Percentiles rank a stretch among this genome's conserved stretches.
These are phyloP conservation scores for Populus hybrid DNA, from an alignment of 441 rosid genomes.

Conservation along the genomic window DNA sequence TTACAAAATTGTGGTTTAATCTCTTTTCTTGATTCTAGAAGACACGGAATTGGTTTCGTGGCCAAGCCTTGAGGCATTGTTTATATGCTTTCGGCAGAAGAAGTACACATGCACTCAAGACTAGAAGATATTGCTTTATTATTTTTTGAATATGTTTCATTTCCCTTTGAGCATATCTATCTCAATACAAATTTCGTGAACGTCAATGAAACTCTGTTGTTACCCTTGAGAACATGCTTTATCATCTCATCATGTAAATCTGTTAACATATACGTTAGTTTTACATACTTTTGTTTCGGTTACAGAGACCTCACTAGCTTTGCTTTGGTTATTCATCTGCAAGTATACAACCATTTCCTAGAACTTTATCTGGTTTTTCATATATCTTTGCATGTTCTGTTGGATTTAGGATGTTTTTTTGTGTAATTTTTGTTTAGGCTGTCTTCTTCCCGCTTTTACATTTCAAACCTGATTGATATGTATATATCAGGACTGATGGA, in stretches of 20 bases:
- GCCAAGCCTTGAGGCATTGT: not conserved
- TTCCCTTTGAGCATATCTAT: not conserved
- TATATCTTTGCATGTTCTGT: not conserved
- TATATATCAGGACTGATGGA: not conserved
- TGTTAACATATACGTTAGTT: not conserved
- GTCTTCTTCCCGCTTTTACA: not conserved
- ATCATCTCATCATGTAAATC: not conserved
- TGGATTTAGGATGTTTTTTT: too few species aligned
- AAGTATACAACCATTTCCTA: slow-evolving; percentile 33
- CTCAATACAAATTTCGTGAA: not conserved
- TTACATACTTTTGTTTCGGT: slow-evolving; percentile 10
- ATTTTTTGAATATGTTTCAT: not conserved
- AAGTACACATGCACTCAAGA: not conserved
- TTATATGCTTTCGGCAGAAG: not conserved
- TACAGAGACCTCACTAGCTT: slow-evolving; percentile 81
- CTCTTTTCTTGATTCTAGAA: not conserved
- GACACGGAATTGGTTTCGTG: not conserved
- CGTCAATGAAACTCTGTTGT: not conserved
- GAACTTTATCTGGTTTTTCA: slow-evolving; percentile 1
- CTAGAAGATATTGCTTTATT: not conserved
- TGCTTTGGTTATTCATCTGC: slow-evolving; percentile 88
- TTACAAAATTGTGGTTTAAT: not conserved
- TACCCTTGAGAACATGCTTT: not conserved
- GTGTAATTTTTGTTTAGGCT: not conserved
- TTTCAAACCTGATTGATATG: not conserved